Conservation (phyloP, 345 rosid species). For the Acer saccharum region DNA sequence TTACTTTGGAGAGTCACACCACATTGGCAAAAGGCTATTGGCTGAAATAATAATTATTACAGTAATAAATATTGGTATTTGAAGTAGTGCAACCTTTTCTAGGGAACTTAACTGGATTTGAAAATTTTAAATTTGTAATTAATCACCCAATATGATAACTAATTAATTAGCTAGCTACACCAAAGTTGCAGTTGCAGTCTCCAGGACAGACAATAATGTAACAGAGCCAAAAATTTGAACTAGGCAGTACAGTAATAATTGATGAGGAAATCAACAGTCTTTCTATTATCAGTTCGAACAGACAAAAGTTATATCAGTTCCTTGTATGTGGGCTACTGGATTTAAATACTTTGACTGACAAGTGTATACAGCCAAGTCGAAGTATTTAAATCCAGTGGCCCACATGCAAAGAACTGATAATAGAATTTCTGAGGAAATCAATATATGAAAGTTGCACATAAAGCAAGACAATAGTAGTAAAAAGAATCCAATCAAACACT, state of each 20-base stretch:
- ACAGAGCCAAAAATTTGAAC: neutral
- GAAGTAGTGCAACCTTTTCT: neutral
- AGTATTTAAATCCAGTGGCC: too few species aligned
- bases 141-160: neutral
- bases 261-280: constrained; percentile 5
- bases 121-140: neutral
- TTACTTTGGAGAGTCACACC: too few species aligned
- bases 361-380: too few species aligned
- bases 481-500: neutral
- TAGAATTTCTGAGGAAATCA: constrained; percentile 11
- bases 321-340: too few species aligned
- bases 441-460: neutral
- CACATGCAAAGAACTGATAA: too few species aligned
- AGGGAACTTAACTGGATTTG: neutral
- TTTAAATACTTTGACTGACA: too few species aligned
- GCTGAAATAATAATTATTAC: too few species aligned
- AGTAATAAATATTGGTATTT: neutral
- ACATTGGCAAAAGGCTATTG: too few species aligned
- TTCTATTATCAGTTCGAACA: too few species aligned
- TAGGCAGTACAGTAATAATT: neutral
- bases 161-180: neutral
- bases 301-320: too few species aligned
- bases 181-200: neutral
- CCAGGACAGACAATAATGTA: neutral
- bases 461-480: too few species aligned